Base-by-base conservation (phyloP, 2,329 filamentous ascomycete species). In the Xylariaceae sp. region DNA sequence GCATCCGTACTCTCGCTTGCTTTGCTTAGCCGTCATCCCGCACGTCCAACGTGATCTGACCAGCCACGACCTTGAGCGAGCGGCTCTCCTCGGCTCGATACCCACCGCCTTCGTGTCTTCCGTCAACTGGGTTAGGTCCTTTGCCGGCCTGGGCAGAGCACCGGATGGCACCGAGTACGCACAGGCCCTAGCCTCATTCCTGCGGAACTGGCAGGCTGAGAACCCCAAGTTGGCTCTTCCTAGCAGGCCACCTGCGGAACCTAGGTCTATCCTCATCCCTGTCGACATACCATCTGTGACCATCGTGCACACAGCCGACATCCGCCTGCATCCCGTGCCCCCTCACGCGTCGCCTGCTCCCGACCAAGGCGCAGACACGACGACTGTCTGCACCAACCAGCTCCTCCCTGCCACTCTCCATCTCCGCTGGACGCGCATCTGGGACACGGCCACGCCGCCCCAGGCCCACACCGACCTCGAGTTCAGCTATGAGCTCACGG, bases 221-320 rank as follows among this genome's bases (percentile, higher is more conserved):
- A 66, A 78, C 48, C 68, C 71, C 1, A 67, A 54, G 2, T 56
- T 80, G 1, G 19, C 44, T 2, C 58, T 78, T 0, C 61, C 59
- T 4, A 66, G 74, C 40, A 58, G 61, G 1, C 65, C 76, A 41
- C 68, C 72, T 21, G 48, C 73, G 20, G 76, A 81, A 19, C 79
- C 73, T 59, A 81, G 82, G 19, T 87, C 86, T 12, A 93, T 99
- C 64, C 79, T 89, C 26, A 96, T 99, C 50, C 90, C 93, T 0
- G 93, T 99, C 14, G 91, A 96, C 56, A 86, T 99, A 1, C 93
- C 93, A 0, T 87, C 89, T 1, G 81, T 96, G 1, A 85, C 90
- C 46, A 84, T 96, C 19, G 84, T 98, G 0, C 89, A 96, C 72
- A 96, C 90, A 0, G 88, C 89, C 2, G 85, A 89, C 50, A 81